Evolutionary conservation across 352 stramenopile genomes (phyloP).

Genomic region (Phytophthora pluvialis): DNA sequence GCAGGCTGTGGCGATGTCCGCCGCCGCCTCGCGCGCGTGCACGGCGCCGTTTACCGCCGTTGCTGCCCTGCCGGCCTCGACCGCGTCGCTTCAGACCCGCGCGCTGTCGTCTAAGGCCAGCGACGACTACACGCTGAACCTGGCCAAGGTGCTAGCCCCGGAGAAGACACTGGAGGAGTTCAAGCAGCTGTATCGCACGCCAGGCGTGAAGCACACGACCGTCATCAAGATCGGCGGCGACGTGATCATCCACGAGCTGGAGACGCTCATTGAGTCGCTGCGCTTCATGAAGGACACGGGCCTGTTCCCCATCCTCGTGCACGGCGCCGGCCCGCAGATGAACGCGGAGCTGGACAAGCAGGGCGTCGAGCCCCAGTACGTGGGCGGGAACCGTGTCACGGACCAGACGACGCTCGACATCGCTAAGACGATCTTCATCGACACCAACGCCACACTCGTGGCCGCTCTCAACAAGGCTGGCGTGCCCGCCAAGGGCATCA

Average conservation of each 20-base stretch:
- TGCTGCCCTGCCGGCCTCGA: background rate
- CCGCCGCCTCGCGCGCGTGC: background rate
- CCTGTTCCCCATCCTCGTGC: constrained; percentile 88
- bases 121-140: constrained; percentile 52
- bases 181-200: constrained; percentile 73
- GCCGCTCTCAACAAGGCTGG: constrained; percentile 74
- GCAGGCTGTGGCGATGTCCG: constrained; percentile 3
- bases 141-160: constrained; percentile 63
- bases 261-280: constrained; percentile 84
- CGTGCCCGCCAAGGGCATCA: constrained; percentile 78
- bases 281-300: constrained; percentile 85
- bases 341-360: constrained; percentile 82
- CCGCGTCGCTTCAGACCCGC: constrained; percentile 21
- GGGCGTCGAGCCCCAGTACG: constrained; percentile 89
- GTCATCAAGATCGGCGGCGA: constrained; percentile 92
- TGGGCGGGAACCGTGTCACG: constrained; percentile 88
- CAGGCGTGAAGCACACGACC: constrained; percentile 71
- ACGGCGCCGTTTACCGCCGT: background rate
- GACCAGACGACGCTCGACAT: constrained; percentile 88
- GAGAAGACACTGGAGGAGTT: constrained; percentile 74
- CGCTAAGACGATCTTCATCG: constrained; percentile 85
- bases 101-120: constrained; percentile 30
- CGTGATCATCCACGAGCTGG: constrained; percentile 88
- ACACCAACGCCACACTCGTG: constrained; percentile 85
- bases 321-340: constrained; percentile 90